Conservation (phyloP, 495 filamentous ascomycete species). For the Penicillium goetzii region DNA sequence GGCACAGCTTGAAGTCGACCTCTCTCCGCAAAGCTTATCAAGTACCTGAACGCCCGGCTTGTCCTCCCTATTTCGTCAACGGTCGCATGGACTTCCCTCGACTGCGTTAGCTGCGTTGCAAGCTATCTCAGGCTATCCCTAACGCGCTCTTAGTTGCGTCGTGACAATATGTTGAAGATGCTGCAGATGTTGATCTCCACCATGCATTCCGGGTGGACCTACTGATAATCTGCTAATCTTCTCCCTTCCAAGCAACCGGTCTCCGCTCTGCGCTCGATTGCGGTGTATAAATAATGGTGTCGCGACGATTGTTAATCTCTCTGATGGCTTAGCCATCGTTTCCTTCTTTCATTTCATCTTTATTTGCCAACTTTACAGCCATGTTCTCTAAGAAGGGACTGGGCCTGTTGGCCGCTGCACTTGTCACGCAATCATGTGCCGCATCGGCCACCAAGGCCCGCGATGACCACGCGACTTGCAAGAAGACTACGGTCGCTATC, state of each 20-base stretch:
- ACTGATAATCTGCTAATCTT: constrained; percentile 6
- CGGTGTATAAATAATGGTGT: constrained; percentile 6
- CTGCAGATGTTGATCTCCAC: background rate
- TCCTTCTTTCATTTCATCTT: background rate
- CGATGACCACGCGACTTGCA: constrained; percentile 27
- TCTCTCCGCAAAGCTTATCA: constrained; percentile 18
- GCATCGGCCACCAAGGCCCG: constrained; percentile 18
- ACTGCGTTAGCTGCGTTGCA: constrained; percentile 8
- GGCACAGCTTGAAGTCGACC: constrained; percentile 13
- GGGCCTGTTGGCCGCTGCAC: constrained; percentile 12
- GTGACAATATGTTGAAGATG: background rate
- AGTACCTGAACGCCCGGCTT: constrained; percentile 20
- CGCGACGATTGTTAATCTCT: background rate
- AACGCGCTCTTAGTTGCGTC: background rate
- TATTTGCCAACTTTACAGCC: background rate
- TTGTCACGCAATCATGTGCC: constrained; percentile 20
- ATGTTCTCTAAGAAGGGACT: constrained; percentile 21
- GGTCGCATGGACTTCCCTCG: constrained; percentile 31
- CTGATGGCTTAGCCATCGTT: background rate
- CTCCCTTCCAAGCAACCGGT: background rate
- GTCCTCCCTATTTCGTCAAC: constrained; percentile 23
- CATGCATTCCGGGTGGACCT: background rate
- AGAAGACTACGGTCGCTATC: constrained; percentile 39
- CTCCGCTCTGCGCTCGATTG: background rate
- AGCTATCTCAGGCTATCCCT: constrained; percentile 6